phyloP scores from a whole-genome alignment of 2,329 filamentous ascomycete species.

The Chalara sp. region DNA sequence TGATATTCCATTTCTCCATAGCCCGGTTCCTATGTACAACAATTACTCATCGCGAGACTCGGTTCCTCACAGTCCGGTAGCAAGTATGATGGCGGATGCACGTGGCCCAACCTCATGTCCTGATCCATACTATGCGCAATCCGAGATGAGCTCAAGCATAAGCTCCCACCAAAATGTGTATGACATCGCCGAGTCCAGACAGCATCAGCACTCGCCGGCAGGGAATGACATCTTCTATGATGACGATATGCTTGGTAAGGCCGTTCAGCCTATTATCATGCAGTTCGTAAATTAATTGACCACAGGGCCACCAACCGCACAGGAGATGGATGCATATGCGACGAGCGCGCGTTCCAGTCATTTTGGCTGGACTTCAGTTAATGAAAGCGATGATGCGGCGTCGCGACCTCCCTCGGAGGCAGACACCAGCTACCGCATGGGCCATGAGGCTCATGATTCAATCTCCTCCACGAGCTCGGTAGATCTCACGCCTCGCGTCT shows the following conservation, averaged over 20 bases:
- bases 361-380: slow-evolving; percentile 26
- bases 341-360: slow-evolving; percentile 25
- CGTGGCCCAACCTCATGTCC: slow-evolving; percentile 52
- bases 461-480: slow-evolving; percentile 46
- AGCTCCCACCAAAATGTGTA: slow-evolving; percentile 53
- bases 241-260: slow-evolving; percentile 32
- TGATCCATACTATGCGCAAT: slow-evolving; percentile 53
- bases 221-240: slow-evolving; percentile 27
- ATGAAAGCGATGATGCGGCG: slow-evolving; percentile 23
- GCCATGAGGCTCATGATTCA: slow-evolving; percentile 32
- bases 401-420: slow-evolving; percentile 23
- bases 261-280: slow-evolving; percentile 11
- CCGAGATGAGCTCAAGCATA: slow-evolving; percentile 54
- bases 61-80: slow-evolving; percentile 46
- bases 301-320: slow-evolving; percentile 12
- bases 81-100: slow-evolving; percentile 46
- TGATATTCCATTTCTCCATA: slow-evolving; percentile 49
- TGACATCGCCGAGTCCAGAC: slow-evolving; percentile 32
- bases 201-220: slow-evolving; percentile 21
- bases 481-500: slow-evolving; percentile 68
- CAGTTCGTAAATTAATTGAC: slow-evolving; percentile 8
- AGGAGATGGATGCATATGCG: slow-evolving; percentile 23
- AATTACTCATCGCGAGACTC: slow-evolving; percentile 45
- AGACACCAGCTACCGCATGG: slow-evolving; percentile 23
- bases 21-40: slow-evolving; percentile 51